Conservation (phyloP, 805 yeast genomes). For the Lipomyces yamadae region DNA sequence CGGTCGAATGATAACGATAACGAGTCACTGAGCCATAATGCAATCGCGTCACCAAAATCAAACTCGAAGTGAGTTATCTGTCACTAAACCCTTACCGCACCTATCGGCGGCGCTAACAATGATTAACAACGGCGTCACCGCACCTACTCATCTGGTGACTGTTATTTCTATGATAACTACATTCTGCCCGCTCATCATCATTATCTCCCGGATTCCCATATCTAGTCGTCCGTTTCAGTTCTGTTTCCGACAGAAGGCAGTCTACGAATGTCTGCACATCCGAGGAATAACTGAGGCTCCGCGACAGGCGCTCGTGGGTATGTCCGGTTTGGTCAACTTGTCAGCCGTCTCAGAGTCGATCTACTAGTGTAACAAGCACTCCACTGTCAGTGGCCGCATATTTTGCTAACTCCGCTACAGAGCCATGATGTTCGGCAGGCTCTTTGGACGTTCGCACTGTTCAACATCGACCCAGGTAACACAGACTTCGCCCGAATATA, state of each 20-base stretch:
- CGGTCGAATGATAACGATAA: not conserved
- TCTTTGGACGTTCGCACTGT: not conserved
- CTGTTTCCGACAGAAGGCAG: no score
- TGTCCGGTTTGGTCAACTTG: not conserved
- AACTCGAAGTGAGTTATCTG: not conserved
- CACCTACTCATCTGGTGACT: not conserved
- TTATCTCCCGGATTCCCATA: not conserved
- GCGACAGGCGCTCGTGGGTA: not conserved
- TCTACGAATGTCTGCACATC: not conserved
- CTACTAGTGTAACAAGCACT: not conserved
- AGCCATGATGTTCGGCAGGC: not conserved
- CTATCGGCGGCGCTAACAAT: no score
- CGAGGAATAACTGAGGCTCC: not conserved
- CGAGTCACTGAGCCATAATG: not conserved
- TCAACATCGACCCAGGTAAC: not conserved
- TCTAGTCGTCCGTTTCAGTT: not conserved
- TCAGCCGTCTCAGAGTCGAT: not conserved
- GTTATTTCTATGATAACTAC: not conserved
- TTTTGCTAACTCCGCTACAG: not conserved
- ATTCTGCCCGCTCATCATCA: not conserved
- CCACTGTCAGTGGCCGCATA: not conserved
- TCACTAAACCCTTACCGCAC: not conserved
- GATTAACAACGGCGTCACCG: not conserved
- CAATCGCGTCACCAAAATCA: not conserved
- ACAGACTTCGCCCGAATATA: not conserved